Percentiles rank a stretch among this genome's conserved stretches.
Conservation (phyloP, 208 protist species). For the Leishmania guyanensis region DNA sequence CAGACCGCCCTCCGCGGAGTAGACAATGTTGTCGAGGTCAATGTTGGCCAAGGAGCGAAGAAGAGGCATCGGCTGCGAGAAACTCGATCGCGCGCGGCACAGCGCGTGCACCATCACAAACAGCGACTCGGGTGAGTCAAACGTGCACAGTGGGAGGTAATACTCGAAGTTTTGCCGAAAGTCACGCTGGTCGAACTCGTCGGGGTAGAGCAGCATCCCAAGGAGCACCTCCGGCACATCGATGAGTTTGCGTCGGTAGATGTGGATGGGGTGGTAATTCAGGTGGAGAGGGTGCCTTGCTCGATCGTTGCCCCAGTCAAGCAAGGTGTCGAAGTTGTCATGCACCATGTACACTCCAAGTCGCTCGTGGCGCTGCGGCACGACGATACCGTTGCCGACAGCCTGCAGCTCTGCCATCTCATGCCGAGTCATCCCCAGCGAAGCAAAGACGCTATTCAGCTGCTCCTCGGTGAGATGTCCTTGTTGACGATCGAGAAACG, state of each 20-base stretch:
- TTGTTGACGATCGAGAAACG: conserved; percentile 54
- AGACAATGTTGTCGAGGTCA: conserved; percentile 89
- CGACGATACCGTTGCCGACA: conserved; percentile 55
- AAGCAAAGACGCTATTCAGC: conserved; percentile 48
- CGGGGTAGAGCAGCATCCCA: conserved; percentile 79
- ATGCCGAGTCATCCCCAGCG: conserved; percentile 62
- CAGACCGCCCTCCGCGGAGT: conserved; percentile 84
- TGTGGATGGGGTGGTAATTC: conserved; percentile 91
- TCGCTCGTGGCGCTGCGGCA: conserved; percentile 62
- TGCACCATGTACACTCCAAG: conserved; percentile 86
- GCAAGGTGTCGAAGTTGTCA: conserved; percentile 85
- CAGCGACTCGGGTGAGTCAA: conserved; percentile 83
- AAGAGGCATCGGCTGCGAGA: conserved; percentile 75
- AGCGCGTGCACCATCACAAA: conserved; percentile 74
- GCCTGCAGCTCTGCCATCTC: conserved; percentile 66
- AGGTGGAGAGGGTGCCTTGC: conserved; percentile 78
- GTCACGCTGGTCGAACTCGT: conserved; percentile 77
- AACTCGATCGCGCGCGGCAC: conserved; percentile 59
- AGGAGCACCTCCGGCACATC: conserved; percentile 90
- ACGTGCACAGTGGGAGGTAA: conserved; percentile 84
- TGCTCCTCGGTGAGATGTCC: conserved; percentile 47
- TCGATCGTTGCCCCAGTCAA: conserved; percentile 64
- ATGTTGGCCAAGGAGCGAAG: conserved; percentile 76
- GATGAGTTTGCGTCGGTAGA: conserved; percentile 86
- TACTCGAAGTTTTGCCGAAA: conserved; percentile 78